Base-by-base conservation (phyloP, 495 filamentous ascomycete genomes). In the Neurospora intermedia region DNA sequence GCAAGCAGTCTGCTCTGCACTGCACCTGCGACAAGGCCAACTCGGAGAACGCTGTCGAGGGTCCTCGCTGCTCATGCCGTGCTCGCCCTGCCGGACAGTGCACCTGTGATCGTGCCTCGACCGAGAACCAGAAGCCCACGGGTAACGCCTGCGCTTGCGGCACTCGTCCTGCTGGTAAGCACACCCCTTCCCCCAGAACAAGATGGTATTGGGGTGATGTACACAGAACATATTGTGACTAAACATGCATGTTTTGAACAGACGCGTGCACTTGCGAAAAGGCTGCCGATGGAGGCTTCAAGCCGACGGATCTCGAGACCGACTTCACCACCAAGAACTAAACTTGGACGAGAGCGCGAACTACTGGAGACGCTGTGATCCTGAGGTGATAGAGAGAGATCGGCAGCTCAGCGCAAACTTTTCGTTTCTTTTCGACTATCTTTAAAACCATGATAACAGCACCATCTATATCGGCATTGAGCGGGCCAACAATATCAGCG, bases 261-360 rank as follows among this genome's bases (percentile, higher is more conserved):
- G 92, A 86, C 82, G 90, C 92, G 4, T 96, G 93, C 85, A 94
- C 91, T 15, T 97, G 94, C 81, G 91, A 93, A 82, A 94, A 91
- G 77, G 91, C 88, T 9, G 78, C 85, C 45, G 87, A 86, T 71
- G 84, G 86, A 73, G 83, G 82, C 2, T 82, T 73, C 69, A 74
- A 79, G 43, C 73, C 86, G 71, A 81, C 88, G 3, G 84, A 85
- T 23, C 84, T 88, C 76, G 93, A 97, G 87, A 90, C 84, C 69
- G 93, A 97, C 78, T 96, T 95, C 81, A 97, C 93, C 45, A 92
- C 90, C 74, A 88, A 87, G 82, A 78, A 81, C 77, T 85, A 80
- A 71, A 69, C 18, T 38, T 27, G 3, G 54, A 35, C 54, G 9
- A 9, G 54, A 16, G 54, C 18, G 27, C 54, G 27, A 27, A 38